Conservation (phyloP, 192 early-diverging fungal species). For the Phlyctochytrium bullatum region DNA sequence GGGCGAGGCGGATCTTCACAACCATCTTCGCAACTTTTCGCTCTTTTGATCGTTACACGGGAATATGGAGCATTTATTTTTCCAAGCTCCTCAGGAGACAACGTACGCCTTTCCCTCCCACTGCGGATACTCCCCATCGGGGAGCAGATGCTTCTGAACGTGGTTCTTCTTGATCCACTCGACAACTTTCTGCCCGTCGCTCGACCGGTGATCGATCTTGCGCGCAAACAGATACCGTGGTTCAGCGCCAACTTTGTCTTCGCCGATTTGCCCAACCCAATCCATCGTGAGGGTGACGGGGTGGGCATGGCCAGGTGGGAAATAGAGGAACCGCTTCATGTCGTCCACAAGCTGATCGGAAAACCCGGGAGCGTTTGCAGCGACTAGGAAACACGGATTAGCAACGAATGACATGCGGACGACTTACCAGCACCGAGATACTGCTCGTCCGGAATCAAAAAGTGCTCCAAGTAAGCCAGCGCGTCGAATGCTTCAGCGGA, state of each 20-base stretch:
- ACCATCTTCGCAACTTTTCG: no score
- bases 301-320: slow-evolving; percentile 12
- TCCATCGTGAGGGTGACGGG: slow-evolving; percentile 13
- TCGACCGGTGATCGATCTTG: slow-evolving; percentile 29
- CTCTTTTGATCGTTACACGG: no score
- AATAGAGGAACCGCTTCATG: slow-evolving; percentile 30
- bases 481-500: slow-evolving; percentile 18
- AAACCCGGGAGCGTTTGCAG: slow-evolving; percentile 27
- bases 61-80: no score
- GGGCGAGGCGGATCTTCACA: slow-evolving; percentile 75
- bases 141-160: slow-evolving; percentile 16
- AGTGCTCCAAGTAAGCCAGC: slow-evolving; percentile 33
- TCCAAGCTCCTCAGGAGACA: background rate
- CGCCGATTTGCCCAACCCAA: background rate
- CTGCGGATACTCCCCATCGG: background rate
- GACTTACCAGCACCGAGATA: slow-evolving; percentile 28
- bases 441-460: slow-evolving; percentile 36
- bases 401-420: slow-evolving; percentile 3
- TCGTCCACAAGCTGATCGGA: slow-evolving; percentile 10
- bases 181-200: slow-evolving; percentile 15
- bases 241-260: slow-evolving; percentile 2
- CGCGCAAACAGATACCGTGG: slow-evolving; percentile 41
- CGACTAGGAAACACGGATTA: slow-evolving; percentile 1
- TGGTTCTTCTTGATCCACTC: slow-evolving; percentile 43
- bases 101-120: slow-evolving; percentile 7